Percentiles rank a stretch among this genome's conserved stretches.
These are phyloP conservation scores for Stephanodiscus minutulus DNA, from an alignment of 108 stramenopile species.

Conservation along the genomic window DNA sequence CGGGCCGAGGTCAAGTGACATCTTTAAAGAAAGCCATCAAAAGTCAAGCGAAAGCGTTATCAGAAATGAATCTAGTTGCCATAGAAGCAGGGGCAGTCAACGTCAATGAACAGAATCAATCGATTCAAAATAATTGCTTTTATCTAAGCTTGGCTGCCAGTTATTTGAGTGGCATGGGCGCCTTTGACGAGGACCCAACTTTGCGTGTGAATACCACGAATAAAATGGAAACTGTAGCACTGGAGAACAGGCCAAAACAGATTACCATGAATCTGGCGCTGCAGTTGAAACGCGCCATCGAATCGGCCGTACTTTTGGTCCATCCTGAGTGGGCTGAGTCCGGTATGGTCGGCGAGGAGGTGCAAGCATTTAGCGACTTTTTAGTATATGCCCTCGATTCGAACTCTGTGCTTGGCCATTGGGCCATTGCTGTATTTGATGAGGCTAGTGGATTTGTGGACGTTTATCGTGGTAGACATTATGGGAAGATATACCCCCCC, in stretches of 20 bases:
- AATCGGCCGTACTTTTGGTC: slow-evolving; percentile 46
- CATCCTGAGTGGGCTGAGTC: slow-evolving; percentile 51
- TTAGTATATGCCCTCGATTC: slow-evolving; percentile 51
- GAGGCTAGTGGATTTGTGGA: slow-evolving; percentile 52
- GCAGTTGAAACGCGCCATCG: slow-evolving; percentile 49
- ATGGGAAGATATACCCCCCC: slow-evolving; percentile 49
- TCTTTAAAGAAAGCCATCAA: slow-evolving; percentile 26
- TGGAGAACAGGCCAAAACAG: slow-evolving; percentile 20
- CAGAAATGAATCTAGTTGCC: slow-evolving; percentile 40
- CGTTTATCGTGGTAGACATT: slow-evolving; percentile 45
- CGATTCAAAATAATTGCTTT: slow-evolving; percentile 50
- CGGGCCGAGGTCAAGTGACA: slow-evolving; percentile 28
- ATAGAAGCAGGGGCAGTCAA: slow-evolving; percentile 47
- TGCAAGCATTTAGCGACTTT: slow-evolving; percentile 53
- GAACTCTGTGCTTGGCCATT: slow-evolving; percentile 39
- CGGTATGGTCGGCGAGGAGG: slow-evolving; percentile 50
- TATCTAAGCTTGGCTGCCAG: slow-evolving; percentile 50
- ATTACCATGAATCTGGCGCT: slow-evolving; percentile 35
- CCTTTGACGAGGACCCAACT: slow-evolving; percentile 34
- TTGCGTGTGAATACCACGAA: slow-evolving; percentile 1
- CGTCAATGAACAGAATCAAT: slow-evolving; percentile 42
- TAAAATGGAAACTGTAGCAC: slow-evolving; percentile 24
- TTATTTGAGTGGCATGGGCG: slow-evolving; percentile 43
- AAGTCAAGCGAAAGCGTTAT: slow-evolving; percentile 31
- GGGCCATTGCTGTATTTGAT: slow-evolving; percentile 50